These are phyloP conservation scores for Gardenia jasminoides DNA, from an alignment of 257 asterid species.

Conservation along the genomic window DNA sequence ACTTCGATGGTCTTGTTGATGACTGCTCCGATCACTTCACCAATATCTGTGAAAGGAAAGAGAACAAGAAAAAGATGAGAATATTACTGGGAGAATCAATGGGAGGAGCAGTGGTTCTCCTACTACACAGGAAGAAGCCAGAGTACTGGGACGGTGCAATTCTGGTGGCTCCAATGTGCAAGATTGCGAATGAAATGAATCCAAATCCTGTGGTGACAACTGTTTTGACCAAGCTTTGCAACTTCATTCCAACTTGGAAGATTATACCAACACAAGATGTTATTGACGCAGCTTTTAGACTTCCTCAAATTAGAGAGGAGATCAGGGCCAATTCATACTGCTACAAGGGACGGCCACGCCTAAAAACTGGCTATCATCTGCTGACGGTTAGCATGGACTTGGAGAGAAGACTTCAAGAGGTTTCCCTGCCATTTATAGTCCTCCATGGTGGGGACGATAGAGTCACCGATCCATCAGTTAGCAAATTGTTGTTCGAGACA, in stretches of 20 bases:
- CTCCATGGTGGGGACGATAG: slow-evolving; percentile 54
- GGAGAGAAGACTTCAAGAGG: slow-evolving; percentile 69
- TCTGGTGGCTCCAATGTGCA: slow-evolving; percentile 65
- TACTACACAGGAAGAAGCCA: slow-evolving; percentile 54
- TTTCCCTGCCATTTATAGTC: slow-evolving; percentile 49
- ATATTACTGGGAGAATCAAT: slow-evolving; percentile 70
- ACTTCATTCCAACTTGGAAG: slow-evolving; percentile 78
- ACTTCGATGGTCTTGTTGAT: slow-evolving; percentile 47
- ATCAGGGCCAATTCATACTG: slow-evolving; percentile 74
- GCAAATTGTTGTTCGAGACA: slow-evolving; percentile 53
- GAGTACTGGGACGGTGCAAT: slow-evolving; percentile 66
- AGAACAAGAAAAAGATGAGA: slow-evolving; percentile 51
- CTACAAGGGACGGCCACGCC: slow-evolving; percentile 89
- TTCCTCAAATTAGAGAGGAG: slow-evolving; percentile 72
- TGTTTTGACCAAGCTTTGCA: slow-evolving; percentile 45
- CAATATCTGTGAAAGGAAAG: slow-evolving; percentile 38
- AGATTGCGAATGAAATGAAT: slow-evolving; percentile 73
- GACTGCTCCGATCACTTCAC: slow-evolving; percentile 57
- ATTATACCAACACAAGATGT: slow-evolving; percentile 82
- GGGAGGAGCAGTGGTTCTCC: slow-evolving; percentile 69
- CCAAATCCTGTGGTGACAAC: slow-evolving; percentile 62
- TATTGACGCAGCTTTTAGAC: slow-evolving; percentile 71
- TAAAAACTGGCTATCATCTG: slow-evolving; percentile 70
- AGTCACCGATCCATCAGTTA: slow-evolving; percentile 58
- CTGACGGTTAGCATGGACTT: slow-evolving; percentile 59